Conservation (phyloP, 2,329 filamentous ascomycete species). For the Paecilomyces sp. region DNA sequence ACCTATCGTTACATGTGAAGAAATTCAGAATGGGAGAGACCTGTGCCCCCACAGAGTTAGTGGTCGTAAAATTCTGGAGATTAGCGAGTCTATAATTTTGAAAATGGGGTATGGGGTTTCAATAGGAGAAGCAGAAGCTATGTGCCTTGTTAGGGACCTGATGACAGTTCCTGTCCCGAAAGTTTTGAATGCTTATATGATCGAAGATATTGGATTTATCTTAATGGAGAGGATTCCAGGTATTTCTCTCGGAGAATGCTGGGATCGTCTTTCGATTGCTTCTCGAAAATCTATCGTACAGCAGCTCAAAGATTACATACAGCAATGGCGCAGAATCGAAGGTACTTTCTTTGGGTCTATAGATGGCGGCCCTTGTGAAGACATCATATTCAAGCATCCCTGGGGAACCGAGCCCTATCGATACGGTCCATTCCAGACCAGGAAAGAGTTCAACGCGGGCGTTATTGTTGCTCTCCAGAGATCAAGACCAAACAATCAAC, state of each 20-base stretch:
- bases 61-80: too few species aligned
- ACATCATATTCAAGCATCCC: constrained; percentile 11
- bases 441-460: not conserved
- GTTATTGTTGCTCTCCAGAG: not conserved
- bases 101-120: too few species aligned
- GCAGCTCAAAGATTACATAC: not conserved
- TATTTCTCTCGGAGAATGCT: too few species aligned
- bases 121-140: too few species aligned
- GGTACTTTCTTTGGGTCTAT: constrained; percentile 9
- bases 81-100: too few species aligned
- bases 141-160: too few species aligned
- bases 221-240: too few species aligned
- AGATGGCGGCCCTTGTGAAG: constrained; percentile 8
- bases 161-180: too few species aligned
- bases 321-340: constrained; percentile 1
- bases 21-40: not conserved
- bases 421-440: constrained; percentile 5
- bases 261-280: too few species aligned
- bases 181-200: too few species aligned
- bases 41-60: too few species aligned
- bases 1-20: not conserved
- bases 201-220: too few species aligned
- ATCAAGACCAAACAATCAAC: not conserved
- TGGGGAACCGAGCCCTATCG: constrained; percentile 7
- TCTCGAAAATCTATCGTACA: not conserved